phyloP scores from a whole-genome alignment of 192 early-diverging fungal species.

The Rhizoclosmatium sp. region DNA sequence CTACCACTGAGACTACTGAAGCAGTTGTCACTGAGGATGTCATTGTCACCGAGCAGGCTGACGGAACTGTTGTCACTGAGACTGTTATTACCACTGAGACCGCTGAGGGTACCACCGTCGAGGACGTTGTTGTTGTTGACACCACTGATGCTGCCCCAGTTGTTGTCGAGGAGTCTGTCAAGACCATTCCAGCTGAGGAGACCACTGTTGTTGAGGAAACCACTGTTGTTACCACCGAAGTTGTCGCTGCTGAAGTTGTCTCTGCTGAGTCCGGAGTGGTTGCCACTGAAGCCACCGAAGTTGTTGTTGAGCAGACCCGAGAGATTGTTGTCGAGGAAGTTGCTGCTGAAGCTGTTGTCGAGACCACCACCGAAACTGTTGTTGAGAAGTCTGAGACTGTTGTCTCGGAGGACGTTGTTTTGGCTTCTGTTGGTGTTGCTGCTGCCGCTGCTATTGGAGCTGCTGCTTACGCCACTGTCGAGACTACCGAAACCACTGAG shows the following conservation, averaged over 20 bases:
- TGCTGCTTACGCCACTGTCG: too few relatives aligned
- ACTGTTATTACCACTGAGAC: not conserved
- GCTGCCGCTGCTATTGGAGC: too few relatives aligned
- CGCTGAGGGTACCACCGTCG: conserved; percentile 10
- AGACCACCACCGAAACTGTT: not conserved
- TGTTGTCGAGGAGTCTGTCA: not conserved
- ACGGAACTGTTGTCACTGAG: not conserved
- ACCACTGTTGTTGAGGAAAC: conserved; percentile 1
- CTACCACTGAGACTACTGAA: not conserved
- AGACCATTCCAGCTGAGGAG: not conserved
- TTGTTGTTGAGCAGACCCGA: not conserved
- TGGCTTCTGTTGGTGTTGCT: too few relatives aligned
- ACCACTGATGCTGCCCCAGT: too few relatives aligned
- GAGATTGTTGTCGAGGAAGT: not conserved
- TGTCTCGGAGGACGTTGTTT: too few relatives aligned
- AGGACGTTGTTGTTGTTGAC: too few relatives aligned
- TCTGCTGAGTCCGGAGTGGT: not conserved
- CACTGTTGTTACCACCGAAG: not conserved
- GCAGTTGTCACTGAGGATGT: not conserved
- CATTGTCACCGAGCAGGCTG: not conserved
- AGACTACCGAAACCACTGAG: not conserved
- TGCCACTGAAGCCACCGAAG: not conserved
- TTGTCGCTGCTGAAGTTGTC: not conserved
- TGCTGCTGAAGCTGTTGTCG: not conserved
- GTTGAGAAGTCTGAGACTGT: too few relatives aligned